Conservation (phyloP, 345 rosid genomes). For the Bretschneidera sinensis region DNA sequence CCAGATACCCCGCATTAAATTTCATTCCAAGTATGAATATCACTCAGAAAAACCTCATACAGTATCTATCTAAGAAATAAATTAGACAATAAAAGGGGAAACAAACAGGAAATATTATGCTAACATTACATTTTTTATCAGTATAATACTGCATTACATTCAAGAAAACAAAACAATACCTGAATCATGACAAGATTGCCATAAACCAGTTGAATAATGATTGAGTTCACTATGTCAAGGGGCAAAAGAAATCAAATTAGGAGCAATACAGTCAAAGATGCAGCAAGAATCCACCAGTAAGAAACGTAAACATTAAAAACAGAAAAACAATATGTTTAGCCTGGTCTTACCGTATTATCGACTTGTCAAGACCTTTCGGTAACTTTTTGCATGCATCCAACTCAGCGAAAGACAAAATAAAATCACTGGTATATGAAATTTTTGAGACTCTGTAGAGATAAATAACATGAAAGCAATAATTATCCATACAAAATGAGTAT, state of each 20-base stretch:
- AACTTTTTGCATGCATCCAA: conserved; percentile 36
- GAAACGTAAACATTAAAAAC: background rate
- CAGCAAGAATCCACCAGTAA: background rate
- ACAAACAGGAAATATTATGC: too few species aligned
- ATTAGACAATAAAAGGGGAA: too few species aligned
- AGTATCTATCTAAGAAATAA: too few species aligned
- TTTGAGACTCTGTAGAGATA: conserved; percentile 23
- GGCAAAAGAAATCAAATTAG: background rate
- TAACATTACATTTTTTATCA: too few species aligned
- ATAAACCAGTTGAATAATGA: conserved; percentile 10
- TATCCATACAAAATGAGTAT: background rate
- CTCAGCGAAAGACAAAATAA: conserved; percentile 32
- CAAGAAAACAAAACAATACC: too few species aligned
- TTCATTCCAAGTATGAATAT: too few species aligned
- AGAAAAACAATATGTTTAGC: too few species aligned
- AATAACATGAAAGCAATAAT: background rate
- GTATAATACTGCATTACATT: too few species aligned
- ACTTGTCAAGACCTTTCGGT: conserved; percentile 29
- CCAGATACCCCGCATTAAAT: too few species aligned
- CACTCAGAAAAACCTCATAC: too few species aligned
- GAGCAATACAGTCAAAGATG: background rate
- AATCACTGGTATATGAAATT: conserved; percentile 33
- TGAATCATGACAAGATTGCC: conserved; percentile 9
- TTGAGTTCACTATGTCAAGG: conserved; percentile 21
- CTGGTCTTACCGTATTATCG: conserved; percentile 28